Percentiles rank a stretch among this genome's conserved stretches.
Conservation (phyloP, 352 stramenopile genomes). For the Phytophthora agathidicida region DNA sequence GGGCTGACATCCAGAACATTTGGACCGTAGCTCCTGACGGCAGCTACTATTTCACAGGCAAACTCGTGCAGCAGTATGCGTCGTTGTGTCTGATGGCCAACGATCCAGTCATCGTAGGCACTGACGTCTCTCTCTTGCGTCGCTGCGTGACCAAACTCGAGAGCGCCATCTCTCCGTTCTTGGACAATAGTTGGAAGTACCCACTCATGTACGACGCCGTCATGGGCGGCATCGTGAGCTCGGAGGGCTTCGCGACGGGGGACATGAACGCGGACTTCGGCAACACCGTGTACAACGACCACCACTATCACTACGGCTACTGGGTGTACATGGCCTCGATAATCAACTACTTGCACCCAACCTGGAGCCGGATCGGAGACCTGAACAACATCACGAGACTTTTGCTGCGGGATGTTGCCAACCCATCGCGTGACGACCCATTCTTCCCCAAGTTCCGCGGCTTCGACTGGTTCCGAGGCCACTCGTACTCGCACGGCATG, state of each 20-base stretch:
- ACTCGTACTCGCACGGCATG: slow-evolving; percentile 77
- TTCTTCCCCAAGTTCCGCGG: slow-evolving; percentile 71
- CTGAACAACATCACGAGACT: slow-evolving; percentile 59
- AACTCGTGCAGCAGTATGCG: slow-evolving; percentile 76
- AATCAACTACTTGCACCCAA: slow-evolving; percentile 76
- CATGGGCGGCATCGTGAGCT: slow-evolving; percentile 69
- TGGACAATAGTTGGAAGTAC: slow-evolving; percentile 71
- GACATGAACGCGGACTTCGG: slow-evolving; percentile 74
- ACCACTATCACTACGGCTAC: slow-evolving; percentile 83
- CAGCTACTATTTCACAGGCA: slow-evolving; percentile 83
- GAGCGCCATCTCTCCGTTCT: slow-evolving; percentile 51
- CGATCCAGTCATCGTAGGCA: slow-evolving; percentile 65
- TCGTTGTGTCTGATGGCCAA: slow-evolving; percentile 79
- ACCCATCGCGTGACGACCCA: slow-evolving; percentile 47
- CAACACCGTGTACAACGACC: slow-evolving; percentile 81
- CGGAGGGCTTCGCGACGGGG: slow-evolving; percentile 53
- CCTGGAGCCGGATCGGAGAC: slow-evolving; percentile 49
- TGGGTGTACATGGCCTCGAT: slow-evolving; percentile 70
- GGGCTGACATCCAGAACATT: slow-evolving; percentile 52
- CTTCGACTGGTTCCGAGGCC: slow-evolving; percentile 75
- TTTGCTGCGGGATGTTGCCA: slow-evolving; percentile 62
- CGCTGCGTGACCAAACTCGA: slow-evolving; percentile 74
- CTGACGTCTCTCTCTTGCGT: slow-evolving; percentile 55
- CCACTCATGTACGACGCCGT: slow-evolving; percentile 68
- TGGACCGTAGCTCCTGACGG: slow-evolving; percentile 59